Base-by-base conservation (phyloP, 371 early-diverging fungal genomes). In the Smittium culicis region DNA sequence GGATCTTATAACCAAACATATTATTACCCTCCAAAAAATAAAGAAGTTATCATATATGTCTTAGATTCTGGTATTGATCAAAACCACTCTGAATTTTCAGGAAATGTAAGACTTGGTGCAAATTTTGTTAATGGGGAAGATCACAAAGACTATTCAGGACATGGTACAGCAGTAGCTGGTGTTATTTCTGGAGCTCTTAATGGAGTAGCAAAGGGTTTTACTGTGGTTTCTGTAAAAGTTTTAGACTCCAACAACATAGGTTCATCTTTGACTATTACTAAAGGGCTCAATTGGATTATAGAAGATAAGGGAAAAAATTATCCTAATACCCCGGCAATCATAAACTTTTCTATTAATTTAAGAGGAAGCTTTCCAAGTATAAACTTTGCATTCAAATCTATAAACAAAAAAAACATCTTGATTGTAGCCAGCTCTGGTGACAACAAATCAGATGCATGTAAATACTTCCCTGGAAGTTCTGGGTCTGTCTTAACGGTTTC, bases 111-210 rank as follows among this genome's bases (percentile, higher is more conserved):
- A 32, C 17, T 34, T n/a, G 14, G 31, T n/a, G 56, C 2, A n/a
- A 34, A 31, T 14, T 35, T 66, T 11, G 66, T 66, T 28, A 31
- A 2, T 45, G 45, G 24, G 20, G 66, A 62, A 30, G 59, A 54
- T 32, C 2, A 31, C 2, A 24, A 24, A 30, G 66, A 66, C 35
- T 5, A 34, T 2, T 2, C 29, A 31, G 66, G 66, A n/a, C 66
- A 66, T 32, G 91, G 91, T n/a, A 88, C 90, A 11, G 88, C 87
- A 67, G 81, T 80, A 28, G 77, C 86, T 17, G 84, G 85, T 55
- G 80, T 79, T 33, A 81, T 87, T 60, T 83, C 74, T 31, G 84
- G 85, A n/a, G 70, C 67, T 28, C 65, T 14, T 24, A 77, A 75
- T 63, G 87, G 88, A n/a, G 82, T 87, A 24, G 84, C 85, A 24